These are phyloP conservation scores for Exobasidium cylindrosporum DNA, from an alignment of 1,284 basidiomycete genomes.

Conservation along the genomic window DNA sequence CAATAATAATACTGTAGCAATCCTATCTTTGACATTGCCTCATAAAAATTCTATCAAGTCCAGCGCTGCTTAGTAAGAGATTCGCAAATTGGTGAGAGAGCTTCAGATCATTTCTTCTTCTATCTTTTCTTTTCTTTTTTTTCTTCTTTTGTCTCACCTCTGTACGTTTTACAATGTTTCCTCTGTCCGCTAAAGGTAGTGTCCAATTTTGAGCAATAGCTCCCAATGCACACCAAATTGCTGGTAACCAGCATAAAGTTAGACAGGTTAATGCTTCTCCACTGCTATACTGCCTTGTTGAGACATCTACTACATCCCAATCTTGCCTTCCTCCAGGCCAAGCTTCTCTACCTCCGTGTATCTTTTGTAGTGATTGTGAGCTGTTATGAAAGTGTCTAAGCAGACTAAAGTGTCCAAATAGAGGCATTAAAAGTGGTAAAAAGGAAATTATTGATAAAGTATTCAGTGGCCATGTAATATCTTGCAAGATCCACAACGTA, in stretches of 20 bases:
- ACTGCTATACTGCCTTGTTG: not conserved
- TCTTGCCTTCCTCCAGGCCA: not conserved
- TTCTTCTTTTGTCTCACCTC: no score
- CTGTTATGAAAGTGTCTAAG: not conserved
- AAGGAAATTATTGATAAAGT: not conserved
- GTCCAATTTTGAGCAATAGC: constrained; percentile 1
- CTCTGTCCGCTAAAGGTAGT: not conserved
- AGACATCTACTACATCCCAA: not conserved
- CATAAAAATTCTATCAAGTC: no score
- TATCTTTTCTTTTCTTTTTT: no score
- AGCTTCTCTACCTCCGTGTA: not conserved
- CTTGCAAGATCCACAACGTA: not conserved
- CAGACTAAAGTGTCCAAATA: not conserved
- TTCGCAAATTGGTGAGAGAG: no score
- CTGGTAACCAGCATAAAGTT: constrained; percentile 4
- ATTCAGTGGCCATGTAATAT: not conserved
- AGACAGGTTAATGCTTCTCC: not conserved
- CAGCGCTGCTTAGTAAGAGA: no score
- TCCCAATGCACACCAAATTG: not conserved
- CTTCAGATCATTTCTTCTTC: no score
- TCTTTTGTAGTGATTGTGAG: not conserved
- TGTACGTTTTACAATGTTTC: no score
- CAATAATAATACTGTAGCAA: no score
- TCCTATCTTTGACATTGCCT: no score
- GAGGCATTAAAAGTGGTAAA: not conserved